Percentiles rank a stretch among this genome's conserved stretches.
phyloP scores from a whole-genome alignment of 2,329 filamentous ascomycete species.

The Sarocladium kiliense region DNA sequence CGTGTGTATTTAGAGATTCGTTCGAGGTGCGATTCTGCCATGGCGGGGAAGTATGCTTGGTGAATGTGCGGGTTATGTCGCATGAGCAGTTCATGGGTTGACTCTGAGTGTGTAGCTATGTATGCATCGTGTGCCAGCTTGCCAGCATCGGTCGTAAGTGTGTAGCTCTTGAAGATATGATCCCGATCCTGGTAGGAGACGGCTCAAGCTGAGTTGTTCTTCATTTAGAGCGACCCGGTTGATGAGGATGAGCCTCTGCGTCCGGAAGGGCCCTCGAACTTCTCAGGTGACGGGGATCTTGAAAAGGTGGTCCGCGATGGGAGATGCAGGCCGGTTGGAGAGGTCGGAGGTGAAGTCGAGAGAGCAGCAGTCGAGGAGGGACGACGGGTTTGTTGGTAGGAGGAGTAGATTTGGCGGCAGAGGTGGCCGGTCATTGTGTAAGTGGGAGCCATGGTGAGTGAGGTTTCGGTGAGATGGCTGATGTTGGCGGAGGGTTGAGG shows the following conservation, averaged over 20 bases:
- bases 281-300: constrained; percentile 3
- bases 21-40: too few species aligned
- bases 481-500: neutral
- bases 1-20: too few species aligned
- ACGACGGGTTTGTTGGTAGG: constrained; percentile 32
- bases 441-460: constrained; percentile 45
- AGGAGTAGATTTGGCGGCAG: constrained; percentile 55
- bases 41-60: too few species aligned
- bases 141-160: too few species aligned
- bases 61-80: too few species aligned
- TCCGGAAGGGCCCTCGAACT: neutral
- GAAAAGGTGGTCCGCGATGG: constrained; percentile 11
- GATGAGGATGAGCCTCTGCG: constrained; percentile 6
- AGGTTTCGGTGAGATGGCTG: neutral
- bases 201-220: neutral
- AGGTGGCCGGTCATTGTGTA: constrained; percentile 58
- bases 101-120: too few species aligned
- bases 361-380: constrained; percentile 20
- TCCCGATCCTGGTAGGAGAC: too few species aligned
- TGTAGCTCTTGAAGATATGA: too few species aligned
- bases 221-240: constrained; percentile 1
- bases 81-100: too few species aligned
- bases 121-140: too few species aligned
- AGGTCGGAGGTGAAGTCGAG: constrained; percentile 21
- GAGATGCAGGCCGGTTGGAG: constrained; percentile 1